These are phyloP conservation scores for Aspergillus funiculosus DNA, from an alignment of 495 filamentous ascomycete species.

Conservation along the genomic window DNA sequence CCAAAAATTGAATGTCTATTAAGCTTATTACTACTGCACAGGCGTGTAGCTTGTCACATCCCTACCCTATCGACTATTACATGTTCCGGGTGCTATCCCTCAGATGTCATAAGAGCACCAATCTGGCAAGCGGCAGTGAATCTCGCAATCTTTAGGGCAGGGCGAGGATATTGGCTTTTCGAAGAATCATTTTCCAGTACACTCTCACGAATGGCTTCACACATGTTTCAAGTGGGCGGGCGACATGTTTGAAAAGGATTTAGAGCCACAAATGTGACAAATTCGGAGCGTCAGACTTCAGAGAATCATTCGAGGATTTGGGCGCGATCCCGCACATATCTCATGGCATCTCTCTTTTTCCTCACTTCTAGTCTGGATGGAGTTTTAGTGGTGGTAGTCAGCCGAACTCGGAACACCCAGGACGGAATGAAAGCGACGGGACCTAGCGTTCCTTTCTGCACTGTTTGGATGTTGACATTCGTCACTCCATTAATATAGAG, in stretches of 20 bases:
- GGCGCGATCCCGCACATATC: slow-evolving; percentile 58
- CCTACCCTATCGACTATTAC: too few species aligned
- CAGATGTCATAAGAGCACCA: too few species aligned
- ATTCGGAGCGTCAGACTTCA: slow-evolving; percentile 84
- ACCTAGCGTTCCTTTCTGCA: slow-evolving; percentile 8
- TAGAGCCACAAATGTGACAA: slow-evolving; percentile 73
- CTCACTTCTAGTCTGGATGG: too few species aligned
- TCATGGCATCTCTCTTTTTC: background rate
- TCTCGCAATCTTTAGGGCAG: too few species aligned
- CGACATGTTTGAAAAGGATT: slow-evolving; percentile 83
- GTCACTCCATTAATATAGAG: background rate
- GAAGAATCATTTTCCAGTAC: slow-evolving; percentile 69
- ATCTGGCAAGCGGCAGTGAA: too few species aligned
- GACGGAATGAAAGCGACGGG: slow-evolving; percentile 8
- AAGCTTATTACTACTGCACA: too few species aligned
- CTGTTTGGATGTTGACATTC: background rate
- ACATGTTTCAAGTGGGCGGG: slow-evolving; percentile 76
- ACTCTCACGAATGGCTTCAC: slow-evolving; percentile 83
- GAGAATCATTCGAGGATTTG: slow-evolving; percentile 79
- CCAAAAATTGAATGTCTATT: too few species aligned
- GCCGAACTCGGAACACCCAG: background rate
- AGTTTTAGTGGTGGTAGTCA: too few species aligned
- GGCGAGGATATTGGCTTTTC: background rate
- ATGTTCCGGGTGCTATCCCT: too few species aligned
- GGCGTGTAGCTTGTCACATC: too few species aligned